Conservation (phyloP, 306 rosid species). For the Vigna trinervia region DNA sequence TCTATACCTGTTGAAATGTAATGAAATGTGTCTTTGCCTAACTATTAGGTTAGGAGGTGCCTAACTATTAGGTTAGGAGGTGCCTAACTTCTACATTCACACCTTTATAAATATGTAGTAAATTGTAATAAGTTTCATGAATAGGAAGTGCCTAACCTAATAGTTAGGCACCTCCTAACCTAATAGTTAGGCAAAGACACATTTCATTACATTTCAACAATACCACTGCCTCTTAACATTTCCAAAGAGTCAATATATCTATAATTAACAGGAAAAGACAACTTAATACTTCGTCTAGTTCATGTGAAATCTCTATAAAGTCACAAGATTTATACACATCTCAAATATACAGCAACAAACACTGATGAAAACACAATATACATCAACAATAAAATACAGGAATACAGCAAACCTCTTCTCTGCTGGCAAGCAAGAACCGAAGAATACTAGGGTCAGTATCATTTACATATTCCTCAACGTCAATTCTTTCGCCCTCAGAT, state of each 20-base stretch:
- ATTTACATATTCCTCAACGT: slow-evolving; percentile 82
- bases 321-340: too few relatives aligned
- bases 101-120: too few relatives aligned
- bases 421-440: slow-evolving; percentile 89
- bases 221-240: slow-evolving; percentile 6
- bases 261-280: background rate
- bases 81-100: too few relatives aligned
- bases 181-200: too few relatives aligned
- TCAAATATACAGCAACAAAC: background rate
- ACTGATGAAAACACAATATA: slow-evolving; percentile 33
- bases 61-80: too few relatives aligned
- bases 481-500: slow-evolving; percentile 86
- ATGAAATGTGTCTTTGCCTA: too few relatives aligned
- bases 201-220: too few relatives aligned
- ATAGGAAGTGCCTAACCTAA: too few relatives aligned
- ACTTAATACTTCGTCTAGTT: background rate
- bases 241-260: background rate
- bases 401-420: slow-evolving; percentile 74
- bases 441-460: slow-evolving; percentile 91
- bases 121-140: too few relatives aligned
- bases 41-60: too few relatives aligned
- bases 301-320: background rate
- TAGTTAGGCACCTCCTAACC: too few relatives aligned
- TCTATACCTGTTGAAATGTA: background rate
- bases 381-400: slow-evolving; percentile 4